Percentiles rank a stretch among this genome's conserved stretches.
Evolutionary conservation across 192 early-diverging fungal genomes (phyloP).

Genomic region (Backusella tarrabulga): DNA sequence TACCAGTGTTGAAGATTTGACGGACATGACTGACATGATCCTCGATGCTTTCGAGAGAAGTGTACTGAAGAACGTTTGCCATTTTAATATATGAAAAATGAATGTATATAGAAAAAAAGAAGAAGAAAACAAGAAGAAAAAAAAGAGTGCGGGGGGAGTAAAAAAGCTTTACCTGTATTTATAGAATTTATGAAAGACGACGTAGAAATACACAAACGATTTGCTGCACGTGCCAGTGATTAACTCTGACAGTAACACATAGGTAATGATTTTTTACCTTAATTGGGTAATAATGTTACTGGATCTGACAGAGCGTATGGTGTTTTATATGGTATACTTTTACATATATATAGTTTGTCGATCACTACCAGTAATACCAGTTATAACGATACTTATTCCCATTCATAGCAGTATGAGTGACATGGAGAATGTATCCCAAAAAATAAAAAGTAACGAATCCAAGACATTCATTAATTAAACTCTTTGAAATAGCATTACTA

Average conservation of each 20-base stretch:
- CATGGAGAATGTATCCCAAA: background rate
- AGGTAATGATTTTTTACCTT: constrained; percentile 1
- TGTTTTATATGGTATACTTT: background rate
- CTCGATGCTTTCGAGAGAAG: constrained; percentile 41
- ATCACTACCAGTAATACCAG: too few species aligned
- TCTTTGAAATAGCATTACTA: background rate
- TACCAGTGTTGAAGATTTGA: constrained; percentile 41
- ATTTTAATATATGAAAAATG: background rate
- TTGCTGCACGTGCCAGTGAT: background rate
- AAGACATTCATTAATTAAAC: background rate
- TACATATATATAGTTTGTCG: background rate
- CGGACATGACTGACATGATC: constrained; percentile 42
- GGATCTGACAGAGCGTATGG: background rate
- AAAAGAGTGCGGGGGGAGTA: background rate
- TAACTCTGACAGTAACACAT: background rate
- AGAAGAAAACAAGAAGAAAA: background rate
- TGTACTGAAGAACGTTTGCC: constrained; percentile 33
- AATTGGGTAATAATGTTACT: background rate
- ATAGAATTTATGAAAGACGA: background rate
- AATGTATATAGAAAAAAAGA: background rate
- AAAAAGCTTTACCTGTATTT: background rate
- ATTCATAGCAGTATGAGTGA: background rate
- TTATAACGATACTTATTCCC: too few species aligned
- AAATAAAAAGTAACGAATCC: background rate
- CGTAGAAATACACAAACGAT: background rate